Percentiles rank a stretch among this genome's conserved stretches.
Conservation (phyloP, 1,284 basidiomycete species). For the Sanghuangporus weigelae region DNA sequence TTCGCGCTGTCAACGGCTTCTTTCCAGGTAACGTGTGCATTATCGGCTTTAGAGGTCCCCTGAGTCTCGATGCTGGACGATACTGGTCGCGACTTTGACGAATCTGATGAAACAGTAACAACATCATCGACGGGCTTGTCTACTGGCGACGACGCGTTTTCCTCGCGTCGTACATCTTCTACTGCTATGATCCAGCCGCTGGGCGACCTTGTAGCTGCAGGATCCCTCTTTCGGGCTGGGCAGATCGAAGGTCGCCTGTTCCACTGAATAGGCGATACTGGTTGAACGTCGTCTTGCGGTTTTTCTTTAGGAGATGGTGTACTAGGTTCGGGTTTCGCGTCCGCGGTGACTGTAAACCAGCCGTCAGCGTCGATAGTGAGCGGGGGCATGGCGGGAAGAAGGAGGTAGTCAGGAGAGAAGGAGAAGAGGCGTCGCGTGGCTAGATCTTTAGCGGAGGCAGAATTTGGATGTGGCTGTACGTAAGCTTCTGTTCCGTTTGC, state of each 20-base stretch:
- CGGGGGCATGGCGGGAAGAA: not conserved
- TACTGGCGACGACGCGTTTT: not conserved
- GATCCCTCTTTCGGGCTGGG: not conserved
- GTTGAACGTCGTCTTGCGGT: not conserved
- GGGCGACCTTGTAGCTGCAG: not conserved
- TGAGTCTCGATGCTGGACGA: not conserved
- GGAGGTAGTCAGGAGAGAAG: not conserved
- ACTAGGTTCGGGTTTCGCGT: not conserved
- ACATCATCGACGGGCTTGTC: not conserved
- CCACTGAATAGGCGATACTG: not conserved
- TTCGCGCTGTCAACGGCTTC: no score
- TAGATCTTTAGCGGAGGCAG: not conserved
- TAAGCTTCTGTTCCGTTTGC: not conserved
- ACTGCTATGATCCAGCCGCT: not conserved
- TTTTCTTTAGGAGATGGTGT: not conserved
- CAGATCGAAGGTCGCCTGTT: not conserved
- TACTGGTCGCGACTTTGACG: not conserved
- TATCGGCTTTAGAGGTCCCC: not conserved
- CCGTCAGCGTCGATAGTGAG: slow-evolving; percentile 11
- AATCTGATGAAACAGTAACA: not conserved
- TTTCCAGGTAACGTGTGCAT: no score
- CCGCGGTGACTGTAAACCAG: not conserved
- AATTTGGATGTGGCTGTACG: not conserved
- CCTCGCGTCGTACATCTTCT: not conserved
- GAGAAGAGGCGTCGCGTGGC: not conserved